Evolutionary conservation across 2,329 filamentous ascomycete genomes (phyloP).

Genomic region (Pseudogymnoascus sp.): DNA sequence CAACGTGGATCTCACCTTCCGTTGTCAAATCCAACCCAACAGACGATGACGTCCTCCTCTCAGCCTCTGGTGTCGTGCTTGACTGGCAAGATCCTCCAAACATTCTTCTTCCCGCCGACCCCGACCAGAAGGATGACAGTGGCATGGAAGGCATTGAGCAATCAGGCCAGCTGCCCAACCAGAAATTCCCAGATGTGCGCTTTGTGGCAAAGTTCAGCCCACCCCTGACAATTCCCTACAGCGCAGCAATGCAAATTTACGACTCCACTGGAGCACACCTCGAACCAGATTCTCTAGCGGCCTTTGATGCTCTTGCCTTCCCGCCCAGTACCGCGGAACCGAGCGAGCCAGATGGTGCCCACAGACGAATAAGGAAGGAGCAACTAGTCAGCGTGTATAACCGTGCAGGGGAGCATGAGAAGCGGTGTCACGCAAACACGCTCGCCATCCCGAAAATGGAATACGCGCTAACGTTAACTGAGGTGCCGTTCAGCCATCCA

Average conservation of each 20-base stretch:
- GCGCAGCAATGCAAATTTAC: conserved; percentile 55
- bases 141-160: conserved; percentile 46
- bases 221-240: conserved; percentile 60
- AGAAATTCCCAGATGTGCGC: conserved; percentile 59
- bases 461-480: conserved; percentile 57
- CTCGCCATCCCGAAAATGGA: conserved; percentile 66
- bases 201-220: conserved; percentile 71
- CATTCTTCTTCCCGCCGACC: conserved; percentile 45
- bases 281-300: conserved; percentile 40
- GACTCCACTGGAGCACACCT: conserved; percentile 50
- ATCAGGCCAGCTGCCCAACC: conserved; percentile 33
- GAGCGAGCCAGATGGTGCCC: conserved; percentile 18
- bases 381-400: conserved; percentile 1
- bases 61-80: conserved; percentile 32
- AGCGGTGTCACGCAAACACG: conserved; percentile 41
- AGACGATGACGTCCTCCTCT: conserved; percentile 34
- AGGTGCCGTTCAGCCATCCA: conserved; percentile 70
- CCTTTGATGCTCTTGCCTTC: conserved; percentile 45
- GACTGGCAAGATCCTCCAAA: conserved; percentile 69
- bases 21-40: conserved; percentile 50
- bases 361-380: not conserved
- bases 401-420: not conserved
- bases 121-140: conserved; percentile 40
- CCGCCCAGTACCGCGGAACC: conserved; percentile 28
- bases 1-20: conserved; percentile 62